phyloP scores from a whole-genome alignment of 208 protist species.

The Porcisia hertigi region DNA sequence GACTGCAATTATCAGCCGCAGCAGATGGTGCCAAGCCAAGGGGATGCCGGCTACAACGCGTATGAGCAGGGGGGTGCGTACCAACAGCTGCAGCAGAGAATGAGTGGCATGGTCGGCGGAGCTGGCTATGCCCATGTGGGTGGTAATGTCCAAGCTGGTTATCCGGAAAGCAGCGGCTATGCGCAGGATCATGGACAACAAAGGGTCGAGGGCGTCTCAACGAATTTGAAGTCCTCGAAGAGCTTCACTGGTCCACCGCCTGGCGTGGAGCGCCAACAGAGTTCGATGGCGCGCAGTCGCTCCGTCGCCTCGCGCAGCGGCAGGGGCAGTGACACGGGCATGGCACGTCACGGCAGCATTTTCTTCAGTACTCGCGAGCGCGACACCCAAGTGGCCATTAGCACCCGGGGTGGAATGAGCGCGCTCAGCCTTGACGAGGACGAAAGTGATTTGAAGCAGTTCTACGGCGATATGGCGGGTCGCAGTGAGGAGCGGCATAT shows the following conservation, averaged over 20 bases:
- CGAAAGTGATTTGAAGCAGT: slow-evolving; percentile 48
- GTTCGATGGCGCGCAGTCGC: slow-evolving; percentile 24
- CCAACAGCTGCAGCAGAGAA: slow-evolving; percentile 15
- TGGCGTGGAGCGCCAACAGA: slow-evolving; percentile 31
- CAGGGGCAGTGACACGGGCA: slow-evolving; percentile 27
- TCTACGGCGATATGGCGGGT: slow-evolving; percentile 72
- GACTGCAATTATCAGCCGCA: slow-evolving; percentile 24
- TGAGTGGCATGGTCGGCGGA: slow-evolving; percentile 9
- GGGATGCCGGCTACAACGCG: slow-evolving; percentile 7
- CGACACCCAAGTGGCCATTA: slow-evolving; percentile 54
- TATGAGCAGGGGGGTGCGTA: slow-evolving; percentile 16
- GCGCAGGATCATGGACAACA: slow-evolving; percentile 1
- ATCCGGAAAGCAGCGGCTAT: slow-evolving; percentile 6
- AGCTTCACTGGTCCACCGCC: slow-evolving; percentile 43
- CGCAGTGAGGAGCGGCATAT: slow-evolving; percentile 39
- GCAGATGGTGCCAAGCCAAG: slow-evolving; percentile 17
- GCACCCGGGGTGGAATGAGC: slow-evolving; percentile 43
- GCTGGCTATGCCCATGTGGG: slow-evolving; percentile 2
- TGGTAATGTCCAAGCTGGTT: background rate
- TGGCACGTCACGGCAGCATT: slow-evolving; percentile 52
- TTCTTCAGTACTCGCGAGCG: slow-evolving; percentile 44
- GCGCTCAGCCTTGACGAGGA: slow-evolving; percentile 22
- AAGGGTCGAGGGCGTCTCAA: background rate
- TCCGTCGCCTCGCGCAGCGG: slow-evolving; percentile 22
- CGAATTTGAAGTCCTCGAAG: slow-evolving; percentile 32